Conservation (phyloP, 78 protist genomes). For the Bodo saltans region DNA sequence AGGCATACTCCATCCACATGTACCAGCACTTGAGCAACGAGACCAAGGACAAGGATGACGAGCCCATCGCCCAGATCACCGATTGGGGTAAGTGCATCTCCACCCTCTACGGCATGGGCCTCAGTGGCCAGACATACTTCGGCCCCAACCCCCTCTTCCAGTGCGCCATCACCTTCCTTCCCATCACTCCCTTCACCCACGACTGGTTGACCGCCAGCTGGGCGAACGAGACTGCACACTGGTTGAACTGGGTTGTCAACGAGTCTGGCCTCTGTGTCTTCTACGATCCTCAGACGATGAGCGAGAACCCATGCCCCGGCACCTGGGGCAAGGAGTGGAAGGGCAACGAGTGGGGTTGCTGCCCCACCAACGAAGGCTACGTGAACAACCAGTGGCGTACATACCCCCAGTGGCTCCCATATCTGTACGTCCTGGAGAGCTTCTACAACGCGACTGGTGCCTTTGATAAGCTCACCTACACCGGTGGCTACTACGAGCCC, state of each 20-base stretch:
- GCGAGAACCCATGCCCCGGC: conserved; percentile 1
- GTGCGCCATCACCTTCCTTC: conserved; percentile 3
- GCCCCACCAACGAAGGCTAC: conserved; percentile 15
- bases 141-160: conserved; percentile 10
- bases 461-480: not conserved
- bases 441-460: not conserved
- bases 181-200: conserved; percentile 3
- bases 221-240: not conserved
- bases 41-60: not conserved
- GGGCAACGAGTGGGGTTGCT: conserved; percentile 11
- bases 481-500: too few relatives aligned
- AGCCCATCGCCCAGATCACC: not conserved
- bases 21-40: not conserved
- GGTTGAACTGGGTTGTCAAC: not conserved
- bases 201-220: not conserved
- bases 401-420: not conserved
- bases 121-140: not conserved
- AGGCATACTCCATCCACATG: not conserved
- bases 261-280: not conserved
- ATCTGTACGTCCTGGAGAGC: not conserved
- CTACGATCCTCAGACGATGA: not conserved
- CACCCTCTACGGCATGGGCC: not conserved
- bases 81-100: not conserved
- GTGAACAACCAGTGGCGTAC: not conserved
- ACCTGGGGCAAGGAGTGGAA: not conserved